A percentile compares a stretch with the other conserved stretches of the same genome.
These are phyloP conservation scores for Priceomyces castillae DNA, from an alignment of 805 yeast species.

Conservation along the genomic window DNA sequence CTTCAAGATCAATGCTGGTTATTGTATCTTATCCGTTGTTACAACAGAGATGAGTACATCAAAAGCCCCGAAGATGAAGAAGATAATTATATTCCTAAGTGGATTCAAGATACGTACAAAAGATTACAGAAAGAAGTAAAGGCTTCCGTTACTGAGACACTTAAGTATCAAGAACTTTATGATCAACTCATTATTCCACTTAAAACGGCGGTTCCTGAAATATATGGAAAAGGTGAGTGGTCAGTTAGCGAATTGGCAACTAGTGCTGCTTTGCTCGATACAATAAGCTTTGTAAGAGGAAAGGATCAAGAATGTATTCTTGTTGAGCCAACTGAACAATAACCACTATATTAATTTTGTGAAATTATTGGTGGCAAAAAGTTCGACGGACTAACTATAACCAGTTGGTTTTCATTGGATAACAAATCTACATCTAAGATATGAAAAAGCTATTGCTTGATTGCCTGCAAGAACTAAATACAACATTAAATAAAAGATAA, in stretches of 20 bases:
- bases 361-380: too few species aligned
- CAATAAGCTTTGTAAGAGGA: slow-evolving; percentile 46
- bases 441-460: too few species aligned
- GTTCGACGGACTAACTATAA: too few species aligned
- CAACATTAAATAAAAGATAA: slow-evolving; percentile 1
- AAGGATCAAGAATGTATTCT: slow-evolving; percentile 43
- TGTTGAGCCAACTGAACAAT: slow-evolving; percentile 18
- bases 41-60: slow-evolving; percentile 39
- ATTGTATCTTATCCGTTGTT: slow-evolving; percentile 61
- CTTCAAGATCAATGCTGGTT: slow-evolving; percentile 58
- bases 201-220: slow-evolving; percentile 51
- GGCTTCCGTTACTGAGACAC: slow-evolving; percentile 51
- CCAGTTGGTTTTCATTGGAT: too few species aligned
- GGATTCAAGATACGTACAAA: slow-evolving; percentile 43
- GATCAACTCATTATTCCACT: slow-evolving; percentile 51
- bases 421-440: too few species aligned
- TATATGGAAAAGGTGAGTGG: slow-evolving; percentile 53
- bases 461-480: neutral
- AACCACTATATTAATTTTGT: too few species aligned
- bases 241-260: slow-evolving; percentile 45
- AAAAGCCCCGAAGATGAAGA: slow-evolving; percentile 31
- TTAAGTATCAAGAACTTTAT: slow-evolving; percentile 53
- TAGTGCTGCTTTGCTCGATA: slow-evolving; percentile 53
- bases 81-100: slow-evolving; percentile 45
- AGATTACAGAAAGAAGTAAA: slow-evolving; percentile 34